Evolutionary conservation across 345 rosid genomes (phyloP).

Genomic region (Pelargonium nanum): DNA sequence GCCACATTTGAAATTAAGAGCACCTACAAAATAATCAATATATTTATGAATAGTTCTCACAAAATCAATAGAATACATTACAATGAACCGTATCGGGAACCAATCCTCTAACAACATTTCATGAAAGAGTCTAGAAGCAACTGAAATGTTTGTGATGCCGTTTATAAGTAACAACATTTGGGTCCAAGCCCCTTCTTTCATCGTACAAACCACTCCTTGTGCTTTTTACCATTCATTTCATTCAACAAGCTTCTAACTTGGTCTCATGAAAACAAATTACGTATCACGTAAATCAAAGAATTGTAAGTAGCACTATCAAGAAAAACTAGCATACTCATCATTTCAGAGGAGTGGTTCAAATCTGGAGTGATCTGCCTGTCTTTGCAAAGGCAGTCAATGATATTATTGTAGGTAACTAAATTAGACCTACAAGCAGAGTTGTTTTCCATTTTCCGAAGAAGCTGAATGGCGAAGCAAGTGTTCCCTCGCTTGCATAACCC

Average conservation of each 20-base stretch:
- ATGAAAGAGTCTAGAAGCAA: no score
- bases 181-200: no score
- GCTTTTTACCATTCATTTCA: not conserved
- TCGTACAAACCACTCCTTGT: no score
- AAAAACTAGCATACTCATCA: not conserved
- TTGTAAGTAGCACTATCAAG: not conserved
- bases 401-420: not conserved
- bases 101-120: no score
- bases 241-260: not conserved
- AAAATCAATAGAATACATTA: no score
- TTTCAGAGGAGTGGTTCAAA: not conserved
- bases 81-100: no score
- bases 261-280: not conserved
- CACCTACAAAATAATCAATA: no score
- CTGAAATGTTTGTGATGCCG: no score
- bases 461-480: not conserved
- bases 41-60: no score
- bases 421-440: not conserved
- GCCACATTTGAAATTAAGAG: no score
- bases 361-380: not conserved
- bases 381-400: conserved; percentile 2
- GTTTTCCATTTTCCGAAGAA: conserved; percentile 3
- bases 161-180: no score
- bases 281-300: not conserved
- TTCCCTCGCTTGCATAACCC: not conserved